Evolutionary conservation across 352 stramenopile species (phyloP).

Genomic region (Phytophthora lateralis): DNA sequence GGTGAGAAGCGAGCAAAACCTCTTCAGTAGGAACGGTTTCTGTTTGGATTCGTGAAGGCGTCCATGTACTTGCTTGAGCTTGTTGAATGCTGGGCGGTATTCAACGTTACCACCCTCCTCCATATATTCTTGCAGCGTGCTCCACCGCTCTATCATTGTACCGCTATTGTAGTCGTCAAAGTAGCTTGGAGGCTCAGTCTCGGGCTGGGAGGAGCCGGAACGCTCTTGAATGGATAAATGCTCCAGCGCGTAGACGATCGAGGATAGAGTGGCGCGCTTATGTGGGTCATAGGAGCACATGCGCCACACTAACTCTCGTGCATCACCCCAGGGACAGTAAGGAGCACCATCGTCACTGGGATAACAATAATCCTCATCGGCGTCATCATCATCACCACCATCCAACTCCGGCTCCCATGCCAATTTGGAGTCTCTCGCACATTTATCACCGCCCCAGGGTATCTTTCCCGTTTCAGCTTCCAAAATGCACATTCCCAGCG

Average conservation of each 20-base stretch:
- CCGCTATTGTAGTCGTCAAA: not conserved
- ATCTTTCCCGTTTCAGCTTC: not conserved
- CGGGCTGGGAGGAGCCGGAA: no score
- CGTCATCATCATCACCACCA: no score
- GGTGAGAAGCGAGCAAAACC: not conserved
- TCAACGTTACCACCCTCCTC: not conserved
- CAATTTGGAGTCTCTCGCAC: not conserved
- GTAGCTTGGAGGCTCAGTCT: not conserved
- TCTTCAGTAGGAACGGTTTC: not conserved
- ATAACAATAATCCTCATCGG: no score
- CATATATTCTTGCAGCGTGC: not conserved
- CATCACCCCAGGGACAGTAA: no score
- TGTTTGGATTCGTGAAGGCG: not conserved
- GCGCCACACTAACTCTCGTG: not conserved
- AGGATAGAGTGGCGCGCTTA: conserved; percentile 1
- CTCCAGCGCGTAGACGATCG: conserved; percentile 3
- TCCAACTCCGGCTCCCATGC: not conserved
- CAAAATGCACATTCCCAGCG: not conserved
- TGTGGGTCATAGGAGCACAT: conserved; percentile 6
- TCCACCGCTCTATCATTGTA: not conserved
- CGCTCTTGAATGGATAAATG: conserved; percentile 1
- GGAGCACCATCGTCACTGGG: no score
- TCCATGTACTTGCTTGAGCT: not conserved
- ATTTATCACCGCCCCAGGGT: not conserved
- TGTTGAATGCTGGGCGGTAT: not conserved